phyloP scores from a whole-genome alignment of 2,329 filamentous ascomycete species.

The Penicillium freii region DNA sequence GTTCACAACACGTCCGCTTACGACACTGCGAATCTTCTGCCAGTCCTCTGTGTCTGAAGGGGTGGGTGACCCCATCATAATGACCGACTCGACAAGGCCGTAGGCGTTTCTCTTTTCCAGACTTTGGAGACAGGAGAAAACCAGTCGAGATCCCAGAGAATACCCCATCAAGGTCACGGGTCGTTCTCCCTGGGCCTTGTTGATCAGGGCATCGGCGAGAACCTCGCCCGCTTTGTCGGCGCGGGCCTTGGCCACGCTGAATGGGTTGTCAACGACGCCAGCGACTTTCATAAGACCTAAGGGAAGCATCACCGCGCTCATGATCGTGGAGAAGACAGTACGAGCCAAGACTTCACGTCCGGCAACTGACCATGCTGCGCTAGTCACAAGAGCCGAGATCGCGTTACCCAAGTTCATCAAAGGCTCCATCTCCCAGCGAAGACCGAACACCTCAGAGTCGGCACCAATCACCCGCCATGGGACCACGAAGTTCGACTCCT shows the following conservation, averaged over 20 bases:
- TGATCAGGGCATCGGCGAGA: conserved; percentile 78
- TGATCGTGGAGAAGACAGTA: conserved; percentile 66
- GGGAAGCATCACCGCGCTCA: conserved; percentile 66
- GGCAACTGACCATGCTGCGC: conserved; percentile 72
- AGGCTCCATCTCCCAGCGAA: conserved; percentile 79
- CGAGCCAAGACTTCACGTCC: conserved; percentile 72
- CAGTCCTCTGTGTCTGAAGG: conserved; percentile 71
- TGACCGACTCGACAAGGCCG: conserved; percentile 77
- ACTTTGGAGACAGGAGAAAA: conserved; percentile 75
- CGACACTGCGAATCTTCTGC: conserved; percentile 72
- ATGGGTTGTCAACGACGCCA: conserved; percentile 75
- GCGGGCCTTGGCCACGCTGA: conserved; percentile 70
- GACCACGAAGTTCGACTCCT: conserved; percentile 67
- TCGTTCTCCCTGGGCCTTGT: conserved; percentile 76
- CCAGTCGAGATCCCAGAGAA: conserved; percentile 75
- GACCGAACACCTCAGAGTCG: conserved; percentile 73
- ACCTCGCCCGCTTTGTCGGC: conserved; percentile 78
- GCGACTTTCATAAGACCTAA: conserved; percentile 65
- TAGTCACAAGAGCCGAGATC: conserved; percentile 73
- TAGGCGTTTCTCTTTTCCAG: conserved; percentile 78
- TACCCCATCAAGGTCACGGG: conserved; percentile 79
- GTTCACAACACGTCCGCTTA: conserved; percentile 79
- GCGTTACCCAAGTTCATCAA: conserved; percentile 74
- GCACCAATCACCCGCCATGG: conserved; percentile 76
- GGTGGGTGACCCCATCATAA: conserved; percentile 77